These are phyloP conservation scores for Alternaria incomplexa DNA, from an alignment of 2,329 filamentous ascomycete species.

Conservation along the genomic window DNA sequence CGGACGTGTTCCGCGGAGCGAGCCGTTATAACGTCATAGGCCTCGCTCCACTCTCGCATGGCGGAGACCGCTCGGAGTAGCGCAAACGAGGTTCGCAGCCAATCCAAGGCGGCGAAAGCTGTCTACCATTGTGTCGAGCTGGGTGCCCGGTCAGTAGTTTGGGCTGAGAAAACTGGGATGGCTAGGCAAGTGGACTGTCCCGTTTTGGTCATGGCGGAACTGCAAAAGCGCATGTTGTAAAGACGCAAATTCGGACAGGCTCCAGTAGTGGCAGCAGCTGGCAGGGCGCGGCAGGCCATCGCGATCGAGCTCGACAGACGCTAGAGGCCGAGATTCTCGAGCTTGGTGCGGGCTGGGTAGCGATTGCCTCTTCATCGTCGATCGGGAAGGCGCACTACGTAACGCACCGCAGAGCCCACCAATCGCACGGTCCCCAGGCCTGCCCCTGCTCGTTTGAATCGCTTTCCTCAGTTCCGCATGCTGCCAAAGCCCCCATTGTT, in stretches of 20 bases:
- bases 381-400: conserved; percentile 9
- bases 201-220: not conserved
- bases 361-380: conserved; percentile 10
- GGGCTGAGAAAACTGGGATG: not conserved
- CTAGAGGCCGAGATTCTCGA: not conserved
- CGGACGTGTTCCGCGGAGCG: not conserved
- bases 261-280: no score
- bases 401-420: not conserved
- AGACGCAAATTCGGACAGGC: not conserved
- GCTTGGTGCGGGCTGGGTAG: not conserved
- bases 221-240: not conserved
- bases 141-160: not conserved
- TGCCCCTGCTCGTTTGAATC: conserved; percentile 3
- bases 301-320: not conserved
- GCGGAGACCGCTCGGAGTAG: not conserved
- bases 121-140: not conserved
- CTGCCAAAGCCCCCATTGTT: conserved; percentile 10
- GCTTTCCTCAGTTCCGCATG: conserved; percentile 16
- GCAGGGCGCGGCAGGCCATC: not conserved
- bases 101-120: not conserved
- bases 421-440: conserved; percentile 4
- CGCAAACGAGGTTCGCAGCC: not conserved
- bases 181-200: not conserved
- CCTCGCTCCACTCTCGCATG: not conserved
- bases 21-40: not conserved